phyloP scores from a whole-genome alignment of 2,329 filamentous ascomycete species.

The Colletotrichum tanaceti region DNA sequence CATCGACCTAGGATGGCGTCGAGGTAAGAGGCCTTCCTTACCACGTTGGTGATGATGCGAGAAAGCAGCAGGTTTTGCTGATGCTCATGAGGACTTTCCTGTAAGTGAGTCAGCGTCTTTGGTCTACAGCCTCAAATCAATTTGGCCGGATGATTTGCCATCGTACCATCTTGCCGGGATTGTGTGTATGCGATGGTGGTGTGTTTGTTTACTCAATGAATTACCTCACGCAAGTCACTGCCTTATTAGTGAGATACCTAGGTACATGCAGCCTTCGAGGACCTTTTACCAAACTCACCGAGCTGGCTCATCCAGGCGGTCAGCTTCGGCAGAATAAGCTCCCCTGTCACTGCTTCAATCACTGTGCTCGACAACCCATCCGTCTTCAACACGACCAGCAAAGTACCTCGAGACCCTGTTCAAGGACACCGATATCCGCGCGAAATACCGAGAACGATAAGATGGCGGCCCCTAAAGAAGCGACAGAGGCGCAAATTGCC shows the following conservation, averaged over 20 bases:
- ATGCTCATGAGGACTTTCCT: constrained; percentile 97
- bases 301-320: constrained; percentile 20
- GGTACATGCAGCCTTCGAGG: not conserved
- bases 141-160: not conserved
- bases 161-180: constrained; percentile 37
- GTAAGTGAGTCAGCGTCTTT: not conserved
- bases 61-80: constrained; percentile 94
- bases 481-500: constrained; percentile 78
- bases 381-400: not conserved
- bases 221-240: not conserved
- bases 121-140: not conserved
- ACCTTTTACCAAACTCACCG: constrained; percentile 29
- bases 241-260: not conserved
- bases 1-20: not conserved
- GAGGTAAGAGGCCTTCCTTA: constrained; percentile 67
- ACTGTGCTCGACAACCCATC: not conserved
- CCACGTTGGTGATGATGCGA: constrained; percentile 97
- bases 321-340: constrained; percentile 36
- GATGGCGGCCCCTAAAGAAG: constrained; percentile 75
- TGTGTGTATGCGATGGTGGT: constrained; percentile 1
- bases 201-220: constrained; percentile 32
- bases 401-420: not conserved
- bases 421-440: not conserved
- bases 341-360: constrained; percentile 25
- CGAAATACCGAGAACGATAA: constrained; percentile 58